These are phyloP conservation scores for Populus deltoides DNA, from an alignment of 345 rosid species.

Conservation along the genomic window DNA sequence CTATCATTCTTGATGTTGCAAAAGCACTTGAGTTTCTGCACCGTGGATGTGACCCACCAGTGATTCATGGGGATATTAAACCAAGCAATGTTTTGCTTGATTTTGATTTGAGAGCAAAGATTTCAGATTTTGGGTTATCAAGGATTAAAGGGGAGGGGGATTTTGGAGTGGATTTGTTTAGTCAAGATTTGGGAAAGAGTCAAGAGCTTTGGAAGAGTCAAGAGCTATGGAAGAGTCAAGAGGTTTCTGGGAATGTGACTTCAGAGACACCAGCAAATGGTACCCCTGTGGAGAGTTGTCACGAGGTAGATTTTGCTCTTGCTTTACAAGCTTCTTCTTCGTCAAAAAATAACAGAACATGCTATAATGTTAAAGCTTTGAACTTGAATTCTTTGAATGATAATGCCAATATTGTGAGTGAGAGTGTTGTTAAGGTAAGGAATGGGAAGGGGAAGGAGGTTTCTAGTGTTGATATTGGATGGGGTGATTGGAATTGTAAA, in stretches of 20 bases:
- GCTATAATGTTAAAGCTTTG: conserved; percentile 55
- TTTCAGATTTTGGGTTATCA: conserved; percentile 93
- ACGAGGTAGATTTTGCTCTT: conserved; percentile 86
- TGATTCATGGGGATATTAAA: conserved; percentile 94
- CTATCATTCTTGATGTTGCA: conserved; percentile 72
- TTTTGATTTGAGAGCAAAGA: conserved; percentile 73
- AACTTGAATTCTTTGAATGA: conserved; percentile 47
- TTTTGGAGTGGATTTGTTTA: conserved; percentile 72
- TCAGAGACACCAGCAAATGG: conserved; percentile 33
- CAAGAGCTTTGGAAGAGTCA: conserved; percentile 83
- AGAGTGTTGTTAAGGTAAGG: conserved; percentile 32
- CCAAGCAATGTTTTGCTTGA: conserved; percentile 93
- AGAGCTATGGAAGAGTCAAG: conserved; percentile 63
- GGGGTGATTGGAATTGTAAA: conserved; percentile 60
- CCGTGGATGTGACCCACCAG: conserved; percentile 87
- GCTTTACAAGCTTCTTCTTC: conserved; percentile 95
- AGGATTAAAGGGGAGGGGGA: conserved; percentile 82
- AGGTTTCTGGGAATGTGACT: conserved; percentile 60
- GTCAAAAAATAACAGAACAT: conserved; percentile 60
- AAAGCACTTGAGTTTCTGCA: conserved; percentile 85
- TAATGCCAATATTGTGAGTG: conserved; percentile 41
- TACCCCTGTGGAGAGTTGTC: conserved; percentile 27
- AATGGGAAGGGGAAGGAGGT: conserved; percentile 70
- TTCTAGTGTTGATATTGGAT: conserved; percentile 39
- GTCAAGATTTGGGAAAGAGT: conserved; percentile 81